Evolutionary conservation across 1,139 yeast species (phyloP).

Genomic region (Protomyces macrosporus): DNA sequence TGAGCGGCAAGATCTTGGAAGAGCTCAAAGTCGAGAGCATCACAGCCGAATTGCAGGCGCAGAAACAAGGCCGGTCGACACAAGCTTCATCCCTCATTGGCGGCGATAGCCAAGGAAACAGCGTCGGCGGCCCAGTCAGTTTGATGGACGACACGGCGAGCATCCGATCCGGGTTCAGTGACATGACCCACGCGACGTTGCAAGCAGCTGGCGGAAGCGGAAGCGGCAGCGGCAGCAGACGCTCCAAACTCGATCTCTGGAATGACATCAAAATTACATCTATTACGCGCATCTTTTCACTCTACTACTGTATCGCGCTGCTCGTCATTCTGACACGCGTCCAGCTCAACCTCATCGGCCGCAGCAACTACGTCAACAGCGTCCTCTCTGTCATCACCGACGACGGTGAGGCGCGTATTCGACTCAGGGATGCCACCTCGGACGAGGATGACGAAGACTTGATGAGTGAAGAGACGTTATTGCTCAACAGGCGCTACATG

Average conservation of each 20-base stretch:
- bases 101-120: conserved; percentile 3
- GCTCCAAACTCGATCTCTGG: conserved; percentile 75
- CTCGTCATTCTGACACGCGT: conserved; percentile 71
- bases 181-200: conserved; percentile 11
- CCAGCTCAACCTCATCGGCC: conserved; percentile 81
- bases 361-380: conserved; percentile 75
- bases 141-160: conserved; percentile 21
- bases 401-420: conserved; percentile 41
- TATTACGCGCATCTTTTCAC: conserved; percentile 65
- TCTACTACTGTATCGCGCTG: conserved; percentile 63
- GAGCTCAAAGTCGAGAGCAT: conserved; percentile 67
- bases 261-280: conserved; percentile 67
- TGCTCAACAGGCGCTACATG: conserved; percentile 72
- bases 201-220: not conserved
- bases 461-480: conserved; percentile 23
- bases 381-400: conserved; percentile 47
- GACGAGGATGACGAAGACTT: conserved; percentile 25
- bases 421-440: not conserved
- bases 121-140: not conserved
- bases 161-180: conserved; percentile 19
- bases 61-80: conserved; percentile 43
- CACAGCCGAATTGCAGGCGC: conserved; percentile 63
- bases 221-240: conserved; percentile 15
- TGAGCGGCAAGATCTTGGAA: conserved; percentile 59
- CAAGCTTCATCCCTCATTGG: conserved; percentile 5